Base-by-base conservation (phyloP, 2,329 filamentous ascomycete genomes). In the Trichothecium sympodiale region DNA sequence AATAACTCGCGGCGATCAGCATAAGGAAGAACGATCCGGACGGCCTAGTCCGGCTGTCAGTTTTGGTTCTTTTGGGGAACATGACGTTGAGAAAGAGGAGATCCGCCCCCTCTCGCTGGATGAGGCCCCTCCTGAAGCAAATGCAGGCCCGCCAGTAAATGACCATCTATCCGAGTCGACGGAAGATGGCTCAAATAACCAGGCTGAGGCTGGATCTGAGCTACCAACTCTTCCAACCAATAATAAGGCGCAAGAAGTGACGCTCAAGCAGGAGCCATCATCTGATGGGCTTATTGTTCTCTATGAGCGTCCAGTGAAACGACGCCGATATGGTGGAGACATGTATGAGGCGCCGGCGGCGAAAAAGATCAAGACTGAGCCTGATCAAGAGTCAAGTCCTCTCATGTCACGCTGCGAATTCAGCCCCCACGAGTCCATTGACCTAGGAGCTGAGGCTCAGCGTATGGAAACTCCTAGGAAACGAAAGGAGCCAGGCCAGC, bases 351-450 rank as follows among this genome's bases (percentile, higher is more conserved):
- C 25, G 42, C 37, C 28, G 48, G 16, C 17, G 14, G 15, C 7
- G 16, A 16, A 13, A 4, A 10, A 9, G 8, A 18, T 40, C 14
- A 40, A 40, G 29, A 26, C 25, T n/a, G 37, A 39, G 29, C 30
- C 28, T 10, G 31, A 33, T 5, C 17, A 14, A 10, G 18, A 27
- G 8, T 39, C 37, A 16, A 39, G 37, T 8, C 37, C 37, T 14
- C 14, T 20, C 16, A 16, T 46, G 13, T 37, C 46, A 3, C 41
- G 46, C 7, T 40, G 38, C 31, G 40, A 41, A 7, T 40, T 64
- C 39, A 46, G 55, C 15, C 58, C 64, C 1, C 60, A 70, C 29
- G 74, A 77, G 35, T 80, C 74, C 36, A 62, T 80, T 34, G 77
- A 82, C 47, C 59, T 81, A 2, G 59, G 53, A 12, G 52, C 57